Evolutionary conservation across 306 rosid genomes (phyloP).

Genomic region (Albizia julibrissin): DNA sequence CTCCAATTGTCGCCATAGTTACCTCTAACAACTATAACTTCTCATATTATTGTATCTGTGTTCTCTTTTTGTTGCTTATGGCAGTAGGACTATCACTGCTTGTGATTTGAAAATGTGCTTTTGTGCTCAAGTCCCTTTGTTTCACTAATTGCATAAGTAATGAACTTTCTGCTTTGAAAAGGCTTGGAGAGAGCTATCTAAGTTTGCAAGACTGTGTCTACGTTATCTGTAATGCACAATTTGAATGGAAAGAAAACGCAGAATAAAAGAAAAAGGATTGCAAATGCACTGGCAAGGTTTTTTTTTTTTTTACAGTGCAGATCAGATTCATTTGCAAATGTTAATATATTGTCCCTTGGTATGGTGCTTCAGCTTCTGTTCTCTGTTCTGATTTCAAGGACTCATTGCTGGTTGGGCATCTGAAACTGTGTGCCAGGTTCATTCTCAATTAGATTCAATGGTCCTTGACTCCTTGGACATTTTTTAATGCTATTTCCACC

Average conservation of each 20-base stretch:
- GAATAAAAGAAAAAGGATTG: background rate
- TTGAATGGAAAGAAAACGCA: background rate
- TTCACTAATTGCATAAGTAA: background rate
- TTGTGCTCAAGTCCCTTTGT: background rate
- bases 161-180: background rate
- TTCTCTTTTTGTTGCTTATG: background rate
- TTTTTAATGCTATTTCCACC: background rate
- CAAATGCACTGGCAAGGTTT: background rate
- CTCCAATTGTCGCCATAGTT: background rate
- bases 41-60: background rate
- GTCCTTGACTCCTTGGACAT: background rate
- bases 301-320: background rate
- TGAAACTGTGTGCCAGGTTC: background rate
- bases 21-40: background rate
- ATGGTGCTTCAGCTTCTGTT: background rate
- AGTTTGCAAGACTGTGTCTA: background rate
- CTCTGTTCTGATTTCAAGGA: background rate
- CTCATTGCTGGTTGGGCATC: background rate
- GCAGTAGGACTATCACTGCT: background rate
- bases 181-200: constrained; percentile 5
- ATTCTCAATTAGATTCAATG: background rate
- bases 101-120: background rate
- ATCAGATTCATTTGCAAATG: background rate
- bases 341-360: background rate
- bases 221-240: background rate